Evolutionary conservation across 345 rosid genomes (phyloP), one percentile per base, ranked within the genome.

Genomic region (Anastatica hierochuntica): DNA sequence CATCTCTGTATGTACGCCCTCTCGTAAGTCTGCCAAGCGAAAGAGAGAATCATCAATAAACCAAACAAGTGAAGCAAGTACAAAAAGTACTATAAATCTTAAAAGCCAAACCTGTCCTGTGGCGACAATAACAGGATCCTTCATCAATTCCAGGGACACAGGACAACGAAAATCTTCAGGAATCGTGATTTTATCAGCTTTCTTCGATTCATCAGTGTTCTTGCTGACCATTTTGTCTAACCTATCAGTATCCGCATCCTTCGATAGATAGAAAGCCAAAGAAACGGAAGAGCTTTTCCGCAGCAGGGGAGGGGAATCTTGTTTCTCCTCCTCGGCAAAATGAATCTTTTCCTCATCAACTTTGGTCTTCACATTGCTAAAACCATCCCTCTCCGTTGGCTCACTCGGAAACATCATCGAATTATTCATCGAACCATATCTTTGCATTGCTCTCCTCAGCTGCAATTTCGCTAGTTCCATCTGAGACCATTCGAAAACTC

Each of bases 81-180:
- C 5, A 21, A 21, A 21, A 21, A 5, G 2, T 2, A 21, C 5
- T 21, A 2, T 2, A 5, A 21, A 2, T 21, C 24, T 21, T 21
- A 21, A 21, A 21, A 21, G n/a, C n/a, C 30, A 42, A 26, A 57
- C 96, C 95, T 88, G 98, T 56, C 98, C 98, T 36, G 97, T 88
- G 58, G 95, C 77, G 15, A 92, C 88, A 48, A 85, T 85, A 43
- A 75, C 94, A 43, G 98, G 98, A 77, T 88, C 95, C 70, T 84
- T 81, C 98, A 92, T 85, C 40, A 88, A 63, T 57, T 92, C 98
- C 56, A 92, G 60, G 1, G 97, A 85, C 36, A 92, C 83, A 11
- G 98, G 94, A 62, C 98, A 92, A 24, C 81, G 80, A 68, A 77
- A 92, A 63, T 92, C 98, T 54, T 67, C 83, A 9, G 95, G 97